Evolutionary conservation across 2,329 filamentous ascomycete species (phyloP), one percentile per base, ranked within the genome.

Genomic region (Zymoseptoria ardabiliae): DNA sequence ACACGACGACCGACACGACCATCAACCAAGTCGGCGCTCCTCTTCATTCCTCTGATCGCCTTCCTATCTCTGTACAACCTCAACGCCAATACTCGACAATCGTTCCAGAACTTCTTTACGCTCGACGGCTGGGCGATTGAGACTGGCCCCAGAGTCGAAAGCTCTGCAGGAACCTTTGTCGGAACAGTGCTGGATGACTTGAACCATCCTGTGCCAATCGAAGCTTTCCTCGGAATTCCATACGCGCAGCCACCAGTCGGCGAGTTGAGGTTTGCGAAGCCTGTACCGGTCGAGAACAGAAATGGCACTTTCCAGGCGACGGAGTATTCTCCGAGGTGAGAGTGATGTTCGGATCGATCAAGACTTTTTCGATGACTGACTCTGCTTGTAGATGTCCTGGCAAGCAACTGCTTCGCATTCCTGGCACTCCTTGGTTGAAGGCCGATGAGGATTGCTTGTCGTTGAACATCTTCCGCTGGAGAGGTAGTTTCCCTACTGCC

Each of bases 361-460:
- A 9, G 25, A 23, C 23, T 17, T n/a, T n/a, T 10, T 10, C 17
- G 13, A 19, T 41, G 19, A 50, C 51, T 64, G 25, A 60, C 54
- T n/a, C 35, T 21, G 5, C n/a, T 41, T 17, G n/a, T 35, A 63
- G 67, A 59, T 68, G 66, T 56, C 68, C 68, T 30, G 68, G 66
- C 20, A 70, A 69, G 57, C 68, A 67, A 54, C 62, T 67, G 5
- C 60, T 69, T 19, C 55, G 59, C 4, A 61, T 66, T 19, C 61
- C 65, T 35, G 64, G 62, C 55, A 63, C 60, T 23, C 63, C 65
- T 35, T 63, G 61, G 65, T 58, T 66, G 49, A 62, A 66, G 22
- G 50, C 64, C 30, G 60, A 59, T 45, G 84, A 86, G 66, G 80
- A 85, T 61, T 86, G 84, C 59, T 74, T 86, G 4, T 83, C 81